These are phyloP conservation scores for Pueraria montana DNA, from an alignment of 306 rosid genomes.

Conservation along the genomic window DNA sequence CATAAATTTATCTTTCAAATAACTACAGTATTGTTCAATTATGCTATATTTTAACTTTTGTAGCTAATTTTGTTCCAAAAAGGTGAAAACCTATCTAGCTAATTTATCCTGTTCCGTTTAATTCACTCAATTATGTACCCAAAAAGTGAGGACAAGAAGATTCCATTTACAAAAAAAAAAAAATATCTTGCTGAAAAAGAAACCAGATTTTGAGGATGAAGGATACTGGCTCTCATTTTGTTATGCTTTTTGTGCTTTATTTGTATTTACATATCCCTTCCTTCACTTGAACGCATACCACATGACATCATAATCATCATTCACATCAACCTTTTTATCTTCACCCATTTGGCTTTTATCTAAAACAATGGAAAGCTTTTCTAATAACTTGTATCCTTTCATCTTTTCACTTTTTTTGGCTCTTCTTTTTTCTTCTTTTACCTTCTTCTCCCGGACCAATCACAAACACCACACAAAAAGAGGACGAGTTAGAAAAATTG, in stretches of 20 bases:
- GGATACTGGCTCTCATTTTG: not conserved
- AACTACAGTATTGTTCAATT: not conserved
- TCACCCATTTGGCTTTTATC: slow-evolving; percentile 11
- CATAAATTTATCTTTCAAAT: not conserved
- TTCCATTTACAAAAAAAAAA: not conserved
- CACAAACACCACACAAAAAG: not conserved
- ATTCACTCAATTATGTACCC: slow-evolving; percentile 5
- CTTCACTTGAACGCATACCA: slow-evolving; percentile 4
- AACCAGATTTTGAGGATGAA: slow-evolving; percentile 35
- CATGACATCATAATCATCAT: not conserved
- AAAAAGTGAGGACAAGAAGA: slow-evolving; percentile 43
- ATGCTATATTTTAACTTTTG: not conserved
- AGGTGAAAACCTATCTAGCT: not conserved
- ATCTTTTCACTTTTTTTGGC: not conserved
- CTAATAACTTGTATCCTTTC: not conserved
- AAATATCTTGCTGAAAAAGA: slow-evolving; percentile 4
- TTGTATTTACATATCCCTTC: slow-evolving; percentile 9
- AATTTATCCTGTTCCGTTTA: not conserved
- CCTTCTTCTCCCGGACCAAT: not conserved
- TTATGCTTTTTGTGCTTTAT: slow-evolving; percentile 28
- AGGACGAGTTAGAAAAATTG: not conserved
- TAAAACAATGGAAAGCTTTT: not conserved
- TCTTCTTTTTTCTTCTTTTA: too few species aligned
- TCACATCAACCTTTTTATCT: not conserved
- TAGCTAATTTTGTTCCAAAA: not conserved